Evolutionary conservation across 306 rosid species (phyloP).

Genomic region (Quercus berberidifolia): DNA sequence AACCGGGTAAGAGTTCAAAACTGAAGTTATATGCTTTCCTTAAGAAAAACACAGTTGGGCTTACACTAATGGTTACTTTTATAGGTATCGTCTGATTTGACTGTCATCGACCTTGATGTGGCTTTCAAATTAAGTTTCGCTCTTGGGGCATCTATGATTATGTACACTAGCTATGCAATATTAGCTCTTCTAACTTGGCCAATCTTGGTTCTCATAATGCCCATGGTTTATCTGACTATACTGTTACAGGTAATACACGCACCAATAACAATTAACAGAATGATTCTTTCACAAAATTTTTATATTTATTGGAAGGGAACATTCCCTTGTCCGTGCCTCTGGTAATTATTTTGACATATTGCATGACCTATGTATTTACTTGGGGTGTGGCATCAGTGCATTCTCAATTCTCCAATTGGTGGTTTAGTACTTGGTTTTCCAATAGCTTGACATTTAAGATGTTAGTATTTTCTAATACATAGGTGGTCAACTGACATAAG

Average conservation of each 20-base stretch:
- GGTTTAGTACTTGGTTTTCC: not conserved
- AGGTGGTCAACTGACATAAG: not conserved
- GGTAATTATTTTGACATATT: not conserved
- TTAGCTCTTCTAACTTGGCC: conserved; percentile 52
- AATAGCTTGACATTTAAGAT: too few species aligned
- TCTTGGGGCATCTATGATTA: conserved; percentile 18
- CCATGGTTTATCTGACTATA: conserved; percentile 38
- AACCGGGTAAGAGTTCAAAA: conserved; percentile 38
- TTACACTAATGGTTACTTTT: not conserved
- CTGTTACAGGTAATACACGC: conserved; percentile 41
- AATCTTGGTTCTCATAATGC: conserved; percentile 40
- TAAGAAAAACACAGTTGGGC: not conserved
- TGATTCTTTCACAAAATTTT: not conserved
- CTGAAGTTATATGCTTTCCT: not conserved
- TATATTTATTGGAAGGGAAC: not conserved
- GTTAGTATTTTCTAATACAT: not conserved
- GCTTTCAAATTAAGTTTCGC: conserved; percentile 27
- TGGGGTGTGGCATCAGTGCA: not conserved
- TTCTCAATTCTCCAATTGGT: not conserved
- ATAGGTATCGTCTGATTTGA: conserved; percentile 52
- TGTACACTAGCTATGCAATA: conserved; percentile 31
- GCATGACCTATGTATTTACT: not conserved
- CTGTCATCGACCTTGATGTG: conserved; percentile 49
- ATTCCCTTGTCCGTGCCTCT: not conserved
- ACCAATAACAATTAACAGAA: not conserved